A percentile compares a stretch with the other conserved stretches of the same genome.
phyloP scores from a whole-genome alignment of 2,329 filamentous ascomycete species.

The Beauveria scarabaeidicola region DNA sequence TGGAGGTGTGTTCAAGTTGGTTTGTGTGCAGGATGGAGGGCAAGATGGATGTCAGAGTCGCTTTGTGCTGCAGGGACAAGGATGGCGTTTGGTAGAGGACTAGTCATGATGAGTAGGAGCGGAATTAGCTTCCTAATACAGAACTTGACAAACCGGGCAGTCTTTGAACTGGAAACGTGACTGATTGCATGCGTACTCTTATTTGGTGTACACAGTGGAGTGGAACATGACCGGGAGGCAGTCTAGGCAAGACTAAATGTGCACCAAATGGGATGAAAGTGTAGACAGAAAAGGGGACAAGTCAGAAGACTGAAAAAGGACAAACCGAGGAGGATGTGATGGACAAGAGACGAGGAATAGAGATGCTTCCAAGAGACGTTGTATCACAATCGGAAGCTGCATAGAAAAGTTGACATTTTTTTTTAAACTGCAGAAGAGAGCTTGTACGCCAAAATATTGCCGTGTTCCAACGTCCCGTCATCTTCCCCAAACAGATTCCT shows the following conservation, averaged over 20 bases:
- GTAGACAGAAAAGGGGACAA: no score
- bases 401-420: not conserved
- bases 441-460: not conserved
- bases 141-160: not conserved
- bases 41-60: not conserved
- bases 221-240: no score
- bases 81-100: conserved; percentile 5
- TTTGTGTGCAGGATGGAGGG: not conserved
- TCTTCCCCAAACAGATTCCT: not conserved
- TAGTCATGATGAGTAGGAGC: not conserved
- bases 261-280: no score
- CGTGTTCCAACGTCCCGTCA: not conserved
- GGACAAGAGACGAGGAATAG: no score
- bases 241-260: no score
- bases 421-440: not conserved
- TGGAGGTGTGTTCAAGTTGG: not conserved
- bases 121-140: not conserved
- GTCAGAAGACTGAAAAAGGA: no score
- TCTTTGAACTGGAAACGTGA: no score
- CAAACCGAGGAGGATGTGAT: no score
- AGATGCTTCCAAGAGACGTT: no score
- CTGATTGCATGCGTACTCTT: no score
- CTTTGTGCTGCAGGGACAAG: not conserved
- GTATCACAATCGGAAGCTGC: not conserved
- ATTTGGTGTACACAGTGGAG: no score